Percentiles rank a stretch among this genome's conserved stretches.
These are phyloP conservation scores for Coemansia sp. DNA, from an alignment of 192 early-diverging fungal genomes.

Conservation along the genomic window DNA sequence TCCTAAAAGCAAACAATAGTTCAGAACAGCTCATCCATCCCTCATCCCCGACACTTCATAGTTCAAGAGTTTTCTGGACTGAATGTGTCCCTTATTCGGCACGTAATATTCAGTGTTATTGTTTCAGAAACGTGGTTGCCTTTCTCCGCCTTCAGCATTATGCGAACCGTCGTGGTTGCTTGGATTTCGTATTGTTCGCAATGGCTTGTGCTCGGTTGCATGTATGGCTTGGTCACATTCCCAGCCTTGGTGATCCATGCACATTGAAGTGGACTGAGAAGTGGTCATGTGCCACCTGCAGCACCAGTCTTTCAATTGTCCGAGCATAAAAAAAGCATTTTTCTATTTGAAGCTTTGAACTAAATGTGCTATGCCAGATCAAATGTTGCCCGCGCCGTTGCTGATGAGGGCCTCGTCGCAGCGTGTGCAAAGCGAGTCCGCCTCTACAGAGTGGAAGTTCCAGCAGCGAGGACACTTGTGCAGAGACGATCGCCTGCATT, in stretches of 20 bases:
- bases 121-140: not conserved
- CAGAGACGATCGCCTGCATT: slow-evolving; percentile 49
- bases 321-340: not conserved
- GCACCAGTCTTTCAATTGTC: not conserved
- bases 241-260: not conserved
- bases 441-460: slow-evolving; percentile 58
- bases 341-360: not conserved
- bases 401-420: slow-evolving; percentile 41
- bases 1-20: not conserved
- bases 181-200: not conserved
- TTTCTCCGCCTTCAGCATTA: not conserved
- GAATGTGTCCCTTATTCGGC: not conserved
- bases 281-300: slow-evolving; percentile 8
- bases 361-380: not conserved
- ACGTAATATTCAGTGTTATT: not conserved
- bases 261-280: not conserved
- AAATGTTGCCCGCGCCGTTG: slow-evolving; percentile 22
- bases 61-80: not conserved
- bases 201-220: not conserved
- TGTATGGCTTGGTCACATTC: not conserved
- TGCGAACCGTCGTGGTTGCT: not conserved
- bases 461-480: slow-evolving; percentile 83
- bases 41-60: not conserved
- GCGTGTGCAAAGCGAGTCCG: slow-evolving; percentile 59
- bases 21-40: not conserved